Conservation (phyloP, 768 basidiomycete genomes). For the Melanogaster broomeanus region DNA sequence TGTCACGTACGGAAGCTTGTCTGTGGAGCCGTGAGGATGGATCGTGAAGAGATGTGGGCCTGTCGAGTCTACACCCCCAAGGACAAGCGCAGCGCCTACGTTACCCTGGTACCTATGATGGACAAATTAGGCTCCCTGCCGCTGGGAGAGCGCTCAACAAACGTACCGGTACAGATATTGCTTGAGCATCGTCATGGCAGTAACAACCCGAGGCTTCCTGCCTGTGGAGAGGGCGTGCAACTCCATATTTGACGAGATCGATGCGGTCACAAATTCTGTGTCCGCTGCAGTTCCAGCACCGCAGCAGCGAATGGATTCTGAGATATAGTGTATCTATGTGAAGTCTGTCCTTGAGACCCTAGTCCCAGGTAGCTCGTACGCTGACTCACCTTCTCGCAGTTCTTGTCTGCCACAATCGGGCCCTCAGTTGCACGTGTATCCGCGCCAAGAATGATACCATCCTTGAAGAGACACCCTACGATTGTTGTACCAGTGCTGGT, state of each 20-base stretch:
- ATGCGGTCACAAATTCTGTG: constrained; percentile 91
- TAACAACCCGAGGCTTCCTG: constrained; percentile 89
- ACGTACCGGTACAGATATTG: constrained; percentile 89
- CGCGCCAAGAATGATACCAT: constrained; percentile 92
- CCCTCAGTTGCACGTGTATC: constrained; percentile 97
- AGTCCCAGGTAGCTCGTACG: not conserved
- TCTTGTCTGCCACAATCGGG: constrained; percentile 96
- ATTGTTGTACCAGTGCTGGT: constrained; percentile 97
- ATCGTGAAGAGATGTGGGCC: constrained; percentile 97
- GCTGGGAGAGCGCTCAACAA: not conserved
- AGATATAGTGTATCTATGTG: constrained; percentile 93
- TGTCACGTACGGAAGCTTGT: constrained; percentile 97
- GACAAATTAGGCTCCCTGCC: not conserved
- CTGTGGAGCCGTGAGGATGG: constrained; percentile 95
- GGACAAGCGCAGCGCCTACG: constrained; percentile 91
- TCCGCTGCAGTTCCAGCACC: constrained; percentile 99
- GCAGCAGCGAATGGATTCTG: constrained; percentile 94
- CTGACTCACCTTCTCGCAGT: constrained; percentile 91
- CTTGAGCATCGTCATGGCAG: constrained; percentile 99
- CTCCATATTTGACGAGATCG: constrained; percentile 96
- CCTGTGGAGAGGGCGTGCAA: constrained; percentile 90
- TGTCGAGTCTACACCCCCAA: constrained; percentile 94
- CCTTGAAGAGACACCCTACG: constrained; percentile 91
- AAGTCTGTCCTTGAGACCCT: not conserved
- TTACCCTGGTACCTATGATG: constrained; percentile 82